phyloP scores from a whole-genome alignment of 805 yeast species.

The Cyberlindnera maritima region DNA sequence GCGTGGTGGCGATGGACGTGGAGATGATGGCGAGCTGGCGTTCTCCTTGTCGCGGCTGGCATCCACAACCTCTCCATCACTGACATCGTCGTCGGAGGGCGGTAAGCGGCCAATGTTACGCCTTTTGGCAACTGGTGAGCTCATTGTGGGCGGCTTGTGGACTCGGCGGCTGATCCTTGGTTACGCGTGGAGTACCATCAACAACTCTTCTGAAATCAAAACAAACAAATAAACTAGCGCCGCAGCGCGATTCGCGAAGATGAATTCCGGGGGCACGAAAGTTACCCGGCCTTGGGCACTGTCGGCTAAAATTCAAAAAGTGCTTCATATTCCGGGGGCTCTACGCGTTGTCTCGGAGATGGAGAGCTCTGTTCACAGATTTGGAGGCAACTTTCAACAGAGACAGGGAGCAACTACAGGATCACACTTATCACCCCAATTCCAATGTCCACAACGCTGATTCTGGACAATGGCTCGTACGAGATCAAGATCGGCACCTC shows the following conservation, averaged over 20 bases:
- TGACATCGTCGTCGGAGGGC: conserved; percentile 13
- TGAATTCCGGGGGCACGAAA: background rate
- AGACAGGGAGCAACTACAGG: too few species aligned
- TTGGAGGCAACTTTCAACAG: too few species aligned
- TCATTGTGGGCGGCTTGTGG: background rate
- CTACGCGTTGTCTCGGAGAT: background rate
- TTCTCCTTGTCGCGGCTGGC: conserved; percentile 22
- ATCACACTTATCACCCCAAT: background rate
- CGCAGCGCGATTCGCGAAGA: background rate
- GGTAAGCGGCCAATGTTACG: conserved; percentile 17
- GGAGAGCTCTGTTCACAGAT: background rate
- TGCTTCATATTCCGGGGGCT: background rate
- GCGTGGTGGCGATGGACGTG: conserved; percentile 18
- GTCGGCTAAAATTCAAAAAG: background rate
- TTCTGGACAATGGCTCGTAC: conserved; percentile 90
- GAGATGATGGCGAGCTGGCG: conserved; percentile 14
- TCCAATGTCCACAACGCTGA: conserved; percentile 33
- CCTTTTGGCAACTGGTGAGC: conserved; percentile 27
- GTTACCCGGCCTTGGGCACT: background rate
- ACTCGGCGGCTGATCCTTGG: background rate
- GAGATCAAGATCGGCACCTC: conserved; percentile 66
- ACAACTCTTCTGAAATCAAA: conserved; percentile 16
- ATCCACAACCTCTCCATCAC: conserved; percentile 15
- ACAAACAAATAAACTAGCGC: too few species aligned
- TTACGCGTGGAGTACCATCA: conserved; percentile 1